Evolutionary conservation across 225 moss, liverwort and hornwort genomes (phyloP).

Genomic region (Thuidium tamariscinum): DNA sequence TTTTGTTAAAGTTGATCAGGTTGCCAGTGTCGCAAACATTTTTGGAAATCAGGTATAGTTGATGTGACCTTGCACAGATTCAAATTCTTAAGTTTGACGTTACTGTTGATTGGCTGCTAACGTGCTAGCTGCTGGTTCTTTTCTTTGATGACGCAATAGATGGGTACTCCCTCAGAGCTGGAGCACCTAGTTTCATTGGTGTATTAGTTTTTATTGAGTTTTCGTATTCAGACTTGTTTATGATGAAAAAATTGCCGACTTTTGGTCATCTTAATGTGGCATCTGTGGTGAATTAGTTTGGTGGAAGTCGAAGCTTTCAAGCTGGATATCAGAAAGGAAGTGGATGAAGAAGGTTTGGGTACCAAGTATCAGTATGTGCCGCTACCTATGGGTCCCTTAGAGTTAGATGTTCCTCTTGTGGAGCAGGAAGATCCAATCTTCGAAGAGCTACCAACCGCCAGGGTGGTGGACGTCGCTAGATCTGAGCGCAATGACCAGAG

Average conservation of each 20-base stretch:
- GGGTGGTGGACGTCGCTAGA: slow-evolving; percentile 30
- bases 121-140: not conserved
- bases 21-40: not conserved
- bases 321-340: slow-evolving; percentile 23
- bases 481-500: slow-evolving; percentile 39
- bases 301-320: not conserved
- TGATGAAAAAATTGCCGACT: not conserved
- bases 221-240: not conserved
- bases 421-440: slow-evolving; percentile 20
- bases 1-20: not conserved
- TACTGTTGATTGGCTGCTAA: not conserved
- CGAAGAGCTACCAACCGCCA: slow-evolving; percentile 25
- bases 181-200: not conserved
- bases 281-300: not conserved
- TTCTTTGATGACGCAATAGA: not conserved
- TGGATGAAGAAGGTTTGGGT: slow-evolving; percentile 27
- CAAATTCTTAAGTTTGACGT: not conserved
- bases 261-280: not conserved
- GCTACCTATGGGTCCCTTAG: slow-evolving; percentile 31
- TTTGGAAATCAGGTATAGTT: slow-evolving; percentile 1
- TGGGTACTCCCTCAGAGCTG: not conserved
- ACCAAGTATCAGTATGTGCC: slow-evolving; percentile 31
- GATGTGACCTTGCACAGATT: not conserved
- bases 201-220: not conserved
- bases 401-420: not conserved